Evolutionary conservation across 2,329 filamentous ascomycete species (phyloP).

Genomic region (Tympanopsis confertula): DNA sequence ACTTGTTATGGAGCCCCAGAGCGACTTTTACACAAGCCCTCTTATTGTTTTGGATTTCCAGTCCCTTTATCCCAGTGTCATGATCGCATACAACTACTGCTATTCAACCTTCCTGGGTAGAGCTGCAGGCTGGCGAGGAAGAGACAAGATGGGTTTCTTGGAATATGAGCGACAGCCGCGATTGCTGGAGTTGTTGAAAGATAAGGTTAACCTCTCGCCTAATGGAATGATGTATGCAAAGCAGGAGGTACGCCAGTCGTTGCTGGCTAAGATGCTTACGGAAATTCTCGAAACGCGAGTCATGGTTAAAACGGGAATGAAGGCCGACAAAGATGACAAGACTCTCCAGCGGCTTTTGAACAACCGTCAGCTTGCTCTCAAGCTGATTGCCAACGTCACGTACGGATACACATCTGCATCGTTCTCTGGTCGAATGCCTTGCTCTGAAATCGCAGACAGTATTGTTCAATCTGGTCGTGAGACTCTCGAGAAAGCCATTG

Average conservation of each 20-base stretch:
- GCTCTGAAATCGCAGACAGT: slow-evolving; percentile 92
- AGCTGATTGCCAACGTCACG: slow-evolving; percentile 95
- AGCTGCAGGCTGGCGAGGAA: slow-evolving; percentile 76
- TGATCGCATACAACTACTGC: slow-evolving; percentile 99
- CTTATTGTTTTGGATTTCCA: slow-evolving; percentile 90
- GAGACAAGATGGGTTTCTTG: slow-evolving; percentile 87
- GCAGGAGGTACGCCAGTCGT: slow-evolving; percentile 71
- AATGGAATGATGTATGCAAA: slow-evolving; percentile 96
- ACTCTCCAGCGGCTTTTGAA: slow-evolving; percentile 77
- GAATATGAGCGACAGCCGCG: slow-evolving; percentile 71
- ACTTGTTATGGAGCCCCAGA: slow-evolving; percentile 94
- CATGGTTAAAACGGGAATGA: slow-evolving; percentile 98
- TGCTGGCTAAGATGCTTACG: slow-evolving; percentile 89
- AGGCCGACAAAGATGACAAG: slow-evolving; percentile 78
- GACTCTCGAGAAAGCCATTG: slow-evolving; percentile 86
- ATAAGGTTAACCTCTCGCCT: slow-evolving; percentile 82
- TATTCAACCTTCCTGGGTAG: slow-evolving; percentile 93
- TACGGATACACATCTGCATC: slow-evolving; percentile 96
- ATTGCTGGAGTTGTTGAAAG: slow-evolving; percentile 65
- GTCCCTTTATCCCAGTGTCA: slow-evolving; percentile 88
- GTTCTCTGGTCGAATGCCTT: slow-evolving; percentile 95
- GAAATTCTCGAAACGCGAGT: slow-evolving; percentile 92
- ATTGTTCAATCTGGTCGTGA: slow-evolving; percentile 94
- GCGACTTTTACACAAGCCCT: slow-evolving; percentile 83
- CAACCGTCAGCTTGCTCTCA: slow-evolving; percentile 85